Base-by-base conservation (phyloP, 192 early-diverging fungal genomes). In the Backusella circina region DNA sequence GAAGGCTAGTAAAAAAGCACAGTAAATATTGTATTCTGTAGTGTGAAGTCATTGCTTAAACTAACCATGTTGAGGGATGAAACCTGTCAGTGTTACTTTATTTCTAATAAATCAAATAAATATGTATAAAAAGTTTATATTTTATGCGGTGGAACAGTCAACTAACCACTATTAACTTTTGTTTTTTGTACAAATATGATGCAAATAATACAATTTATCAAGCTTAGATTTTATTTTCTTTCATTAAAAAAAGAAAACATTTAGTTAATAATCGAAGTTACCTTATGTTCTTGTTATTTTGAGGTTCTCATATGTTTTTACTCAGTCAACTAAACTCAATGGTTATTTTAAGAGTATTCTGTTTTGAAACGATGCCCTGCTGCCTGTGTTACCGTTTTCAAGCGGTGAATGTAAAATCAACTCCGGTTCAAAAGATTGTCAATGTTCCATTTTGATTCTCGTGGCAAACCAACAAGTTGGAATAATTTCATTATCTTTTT, bases 391-490 rank as follows among this genome's bases (percentile, higher is more conserved):
- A 61, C 54, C 26, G 23, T 23, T 61, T 57, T 61, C 21, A 28
- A 61, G 21, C 21, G 10, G 26, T 61, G 26, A 61, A 61, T 12
- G 23, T 61, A 61, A 26, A 61, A n/a, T 61, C 5, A 57, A 61
- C 54, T 61, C 54, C 54, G 54, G 54, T 61, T 61, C 54, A 57
- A 57, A 57, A 57, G 8, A 57, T 26, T 57, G 51, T 2, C 51
- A 61, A 61, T 61, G 21, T 61, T 61, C 54, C 54, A 61, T 57
- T 57, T 57, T 57, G 23, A 57, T 57, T 57, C 54, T 57, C 54
- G 54, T 57, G 54, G 23, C 54, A 57, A 26, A 3, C 18, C 54
- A 21, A 23, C 0, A 1, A 0, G 9, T 57, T 57, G 54, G 54
- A 26, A 13, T 16, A 6, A 21, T 57, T 57, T 21, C 54, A 57